A percentile compares a stretch with the other conserved stretches of the same genome.
These are phyloP conservation scores for Mycena olivaceomarginata DNA, from an alignment of 768 basidiomycete species.

Conservation along the genomic window DNA sequence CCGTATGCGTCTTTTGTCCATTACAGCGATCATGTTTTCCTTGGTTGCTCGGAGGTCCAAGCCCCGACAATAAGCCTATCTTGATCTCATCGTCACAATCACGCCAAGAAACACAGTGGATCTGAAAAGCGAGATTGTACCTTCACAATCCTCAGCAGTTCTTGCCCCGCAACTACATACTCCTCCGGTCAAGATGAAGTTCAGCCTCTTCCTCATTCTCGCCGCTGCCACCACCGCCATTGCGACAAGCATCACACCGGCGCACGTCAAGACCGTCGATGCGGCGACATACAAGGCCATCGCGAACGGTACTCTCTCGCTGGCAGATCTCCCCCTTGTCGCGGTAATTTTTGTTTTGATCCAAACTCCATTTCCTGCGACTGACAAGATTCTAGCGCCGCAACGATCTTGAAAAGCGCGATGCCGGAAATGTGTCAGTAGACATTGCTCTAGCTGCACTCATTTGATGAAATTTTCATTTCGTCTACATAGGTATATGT, in stretches of 20 bases:
- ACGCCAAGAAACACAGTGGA: too few species aligned
- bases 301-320: background rate
- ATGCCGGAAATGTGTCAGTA: constrained; percentile 10
- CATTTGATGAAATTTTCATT: background rate
- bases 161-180: background rate
- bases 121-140: background rate
- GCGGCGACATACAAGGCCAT: background rate
- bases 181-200: background rate
- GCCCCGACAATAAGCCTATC: background rate
- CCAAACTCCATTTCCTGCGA: background rate
- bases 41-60: too few species aligned
- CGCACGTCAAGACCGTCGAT: background rate
- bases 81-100: background rate
- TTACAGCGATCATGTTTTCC: too few species aligned
- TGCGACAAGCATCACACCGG: background rate
- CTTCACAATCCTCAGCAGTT: background rate
- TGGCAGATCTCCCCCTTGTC: background rate
- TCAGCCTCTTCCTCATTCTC: background rate
- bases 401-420: background rate
- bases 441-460: too few species aligned
- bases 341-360: background rate
- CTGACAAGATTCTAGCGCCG: background rate
- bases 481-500: background rate
- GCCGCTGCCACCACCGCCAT: background rate
- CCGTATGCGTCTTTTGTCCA: too few species aligned